Percentiles rank a stretch among this genome's conserved stretches.
phyloP scores from a whole-genome alignment of 306 rosid species.

The Vigna mungo region DNA sequence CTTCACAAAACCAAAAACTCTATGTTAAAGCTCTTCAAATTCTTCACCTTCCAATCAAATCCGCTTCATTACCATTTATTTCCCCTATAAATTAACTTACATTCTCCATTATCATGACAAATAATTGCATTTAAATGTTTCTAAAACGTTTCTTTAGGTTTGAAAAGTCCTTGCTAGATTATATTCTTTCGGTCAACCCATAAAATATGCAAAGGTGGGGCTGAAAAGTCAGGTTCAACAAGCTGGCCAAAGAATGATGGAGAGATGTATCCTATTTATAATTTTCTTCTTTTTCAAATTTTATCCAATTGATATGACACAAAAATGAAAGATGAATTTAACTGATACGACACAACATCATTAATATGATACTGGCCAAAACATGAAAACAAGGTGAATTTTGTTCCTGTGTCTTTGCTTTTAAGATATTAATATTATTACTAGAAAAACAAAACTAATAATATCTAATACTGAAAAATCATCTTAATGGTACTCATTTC shows the following conservation, averaged over 20 bases:
- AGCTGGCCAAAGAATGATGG: conserved; percentile 19
- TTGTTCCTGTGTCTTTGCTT: background rate
- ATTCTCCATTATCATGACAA: background rate
- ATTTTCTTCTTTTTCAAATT: background rate
- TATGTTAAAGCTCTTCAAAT: background rate
- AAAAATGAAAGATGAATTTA: background rate
- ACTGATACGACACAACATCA: conserved; percentile 28
- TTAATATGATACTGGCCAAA: background rate
- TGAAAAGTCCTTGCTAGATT: background rate
- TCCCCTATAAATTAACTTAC: background rate
- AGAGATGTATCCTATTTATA: background rate
- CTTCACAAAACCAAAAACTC: no score
- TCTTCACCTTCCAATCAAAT: background rate
- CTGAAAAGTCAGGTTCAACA: conserved; percentile 17
- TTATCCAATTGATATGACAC: conserved; percentile 36
- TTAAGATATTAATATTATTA: no score
- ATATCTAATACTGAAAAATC: background rate
- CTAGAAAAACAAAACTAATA: no score
- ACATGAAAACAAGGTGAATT: background rate
- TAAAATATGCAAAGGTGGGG: background rate
- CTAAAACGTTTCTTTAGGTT: background rate
- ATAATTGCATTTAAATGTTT: background rate
- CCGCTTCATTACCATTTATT: background rate
- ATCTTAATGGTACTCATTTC: no score
- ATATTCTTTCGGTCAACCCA: conserved; percentile 3